Conservation (phyloP, 768 basidiomycete genomes). For the Russula emetica region DNA sequence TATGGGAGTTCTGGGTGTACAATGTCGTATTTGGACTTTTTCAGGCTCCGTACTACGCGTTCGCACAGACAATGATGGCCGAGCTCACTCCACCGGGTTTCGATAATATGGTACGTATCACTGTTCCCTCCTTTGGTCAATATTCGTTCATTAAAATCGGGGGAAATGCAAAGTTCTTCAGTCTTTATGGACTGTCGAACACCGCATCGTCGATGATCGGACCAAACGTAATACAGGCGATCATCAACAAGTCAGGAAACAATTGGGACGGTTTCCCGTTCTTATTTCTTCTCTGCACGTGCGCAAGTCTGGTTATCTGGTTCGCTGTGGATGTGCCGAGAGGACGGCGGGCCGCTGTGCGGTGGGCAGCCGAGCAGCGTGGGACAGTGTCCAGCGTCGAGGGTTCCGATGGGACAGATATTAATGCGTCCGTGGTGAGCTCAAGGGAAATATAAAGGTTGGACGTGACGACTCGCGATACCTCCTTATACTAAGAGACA, state of each 20-base stretch:
- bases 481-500: not conserved
- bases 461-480: too few relatives aligned
- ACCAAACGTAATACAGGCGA: constrained; percentile 79
- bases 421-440: not conserved
- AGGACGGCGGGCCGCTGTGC: constrained; percentile 39
- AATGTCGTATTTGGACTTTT: constrained; percentile 76
- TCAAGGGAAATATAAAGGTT: not conserved
- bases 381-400: not conserved
- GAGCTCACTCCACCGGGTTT: constrained; percentile 85
- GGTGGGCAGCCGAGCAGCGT: constrained; percentile 35
- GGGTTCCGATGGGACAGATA: not conserved
- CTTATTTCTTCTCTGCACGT: constrained; percentile 64
- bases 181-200: constrained; percentile 40
- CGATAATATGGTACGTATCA: constrained; percentile 60
- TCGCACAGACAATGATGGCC: constrained; percentile 84
- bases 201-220: constrained; percentile 85
- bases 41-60: constrained; percentile 85
- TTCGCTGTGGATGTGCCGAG: constrained; percentile 46
- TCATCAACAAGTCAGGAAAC: constrained; percentile 64
- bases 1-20: constrained; percentile 88
- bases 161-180: constrained; percentile 66
- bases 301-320: constrained; percentile 73
- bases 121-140: not conserved
- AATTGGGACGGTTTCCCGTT: constrained; percentile 87
- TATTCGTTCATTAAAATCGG: too few relatives aligned